Percentiles rank a stretch among this genome's conserved stretches.
phyloP scores from a whole-genome alignment of 441 rosid species.

The Sinapis alba region DNA sequence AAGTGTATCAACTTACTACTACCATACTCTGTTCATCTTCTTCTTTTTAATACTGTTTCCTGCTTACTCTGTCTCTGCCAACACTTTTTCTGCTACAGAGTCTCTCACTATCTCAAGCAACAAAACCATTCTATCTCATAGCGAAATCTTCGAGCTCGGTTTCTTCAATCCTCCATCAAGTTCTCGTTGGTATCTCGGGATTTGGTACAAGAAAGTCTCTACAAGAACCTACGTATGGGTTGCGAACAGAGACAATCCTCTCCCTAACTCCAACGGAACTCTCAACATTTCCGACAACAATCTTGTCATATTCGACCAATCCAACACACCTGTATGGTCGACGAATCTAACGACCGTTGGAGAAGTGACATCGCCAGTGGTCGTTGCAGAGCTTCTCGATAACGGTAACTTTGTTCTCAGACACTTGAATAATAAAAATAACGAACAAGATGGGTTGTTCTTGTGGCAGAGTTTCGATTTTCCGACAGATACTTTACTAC shows the following conservation, averaged over 20 bases:
- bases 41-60: too few species aligned
- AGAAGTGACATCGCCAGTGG: background rate
- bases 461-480: background rate
- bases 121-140: background rate
- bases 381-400: background rate
- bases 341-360: background rate
- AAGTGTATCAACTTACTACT: background rate
- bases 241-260: background rate
- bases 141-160: background rate
- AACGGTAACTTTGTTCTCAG: background rate
- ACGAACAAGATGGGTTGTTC: background rate
- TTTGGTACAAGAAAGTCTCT: background rate
- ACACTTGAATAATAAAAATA: background rate
- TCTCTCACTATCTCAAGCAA: background rate
- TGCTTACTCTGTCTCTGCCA: background rate
- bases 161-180: background rate
- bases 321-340: background rate
- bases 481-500: background rate
- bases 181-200: background rate
- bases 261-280: background rate
- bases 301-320: background rate
- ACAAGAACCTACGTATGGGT: background rate
- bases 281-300: background rate
- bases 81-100: background rate
- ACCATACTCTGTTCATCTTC: background rate